These are phyloP conservation scores for Arthrobotrys megalospora DNA, from an alignment of 2,329 filamentous ascomycete genomes.

Conservation along the genomic window DNA sequence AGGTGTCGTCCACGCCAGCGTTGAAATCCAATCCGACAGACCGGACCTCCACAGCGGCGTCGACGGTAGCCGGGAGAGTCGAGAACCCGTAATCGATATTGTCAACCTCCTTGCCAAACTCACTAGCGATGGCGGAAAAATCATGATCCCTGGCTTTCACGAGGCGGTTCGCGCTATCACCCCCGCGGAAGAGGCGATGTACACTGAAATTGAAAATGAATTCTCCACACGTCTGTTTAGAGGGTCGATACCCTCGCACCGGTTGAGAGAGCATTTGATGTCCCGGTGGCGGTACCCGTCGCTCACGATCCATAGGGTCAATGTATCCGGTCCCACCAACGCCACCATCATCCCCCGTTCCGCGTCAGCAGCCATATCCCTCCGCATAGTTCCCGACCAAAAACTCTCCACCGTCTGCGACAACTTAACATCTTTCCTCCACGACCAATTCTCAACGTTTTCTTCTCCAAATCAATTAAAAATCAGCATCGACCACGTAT, in stretches of 20 bases:
- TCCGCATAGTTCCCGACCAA: conserved; percentile 94
- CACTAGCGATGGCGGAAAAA: conserved; percentile 83
- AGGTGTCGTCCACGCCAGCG: conserved; percentile 92
- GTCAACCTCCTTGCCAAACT: conserved; percentile 85
- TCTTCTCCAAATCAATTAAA: conserved; percentile 85
- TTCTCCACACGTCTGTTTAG: conserved; percentile 52
- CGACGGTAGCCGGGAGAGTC: conserved; percentile 90
- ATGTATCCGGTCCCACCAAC: conserved; percentile 88
- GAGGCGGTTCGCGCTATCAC: conserved; percentile 63
- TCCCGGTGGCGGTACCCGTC: conserved; percentile 96
- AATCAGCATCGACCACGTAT: conserved; percentile 90
- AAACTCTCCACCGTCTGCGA: conserved; percentile 83
- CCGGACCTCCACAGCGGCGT: conserved; percentile 96
- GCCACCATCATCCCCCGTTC: conserved; percentile 91
- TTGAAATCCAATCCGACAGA: conserved; percentile 86
- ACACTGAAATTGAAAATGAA: conserved; percentile 63
- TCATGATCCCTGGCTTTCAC: conserved; percentile 78
- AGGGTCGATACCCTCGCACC: conserved; percentile 73
- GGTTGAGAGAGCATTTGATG: conserved; percentile 88
- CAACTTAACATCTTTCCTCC: conserved; percentile 77
- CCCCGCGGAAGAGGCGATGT: conserved; percentile 63
- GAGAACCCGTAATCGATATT: conserved; percentile 92
- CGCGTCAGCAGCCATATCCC: conserved; percentile 87
- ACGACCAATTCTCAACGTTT: conserved; percentile 79
- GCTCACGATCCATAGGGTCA: conserved; percentile 91